Conservation (phyloP, 1,139 yeast species). For the Magnusiomyces fungicola region DNA sequence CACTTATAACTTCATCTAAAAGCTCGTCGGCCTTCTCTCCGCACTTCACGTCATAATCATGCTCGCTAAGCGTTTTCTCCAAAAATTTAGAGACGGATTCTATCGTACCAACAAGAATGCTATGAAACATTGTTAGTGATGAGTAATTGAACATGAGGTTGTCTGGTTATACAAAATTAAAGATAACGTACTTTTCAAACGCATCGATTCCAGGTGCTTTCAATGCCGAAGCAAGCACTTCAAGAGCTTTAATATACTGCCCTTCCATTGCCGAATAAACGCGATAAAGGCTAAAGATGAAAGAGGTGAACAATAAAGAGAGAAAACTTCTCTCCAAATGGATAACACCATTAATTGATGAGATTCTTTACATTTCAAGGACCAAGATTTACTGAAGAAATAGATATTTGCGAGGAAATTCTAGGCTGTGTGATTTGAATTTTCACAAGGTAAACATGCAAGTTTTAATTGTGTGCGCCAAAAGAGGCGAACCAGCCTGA, state of each 20-base stretch:
- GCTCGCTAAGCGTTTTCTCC: background rate
- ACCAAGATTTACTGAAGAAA: too few relatives aligned
- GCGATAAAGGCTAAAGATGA: too few relatives aligned
- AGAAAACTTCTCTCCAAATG: too few relatives aligned
- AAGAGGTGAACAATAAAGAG: too few relatives aligned
- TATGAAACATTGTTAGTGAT: background rate
- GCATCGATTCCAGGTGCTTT: background rate
- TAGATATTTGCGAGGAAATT: background rate
- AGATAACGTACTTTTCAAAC: too few relatives aligned
- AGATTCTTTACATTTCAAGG: too few relatives aligned
- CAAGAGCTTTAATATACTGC: background rate
- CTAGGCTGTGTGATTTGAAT: too few relatives aligned
- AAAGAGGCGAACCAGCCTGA: background rate
- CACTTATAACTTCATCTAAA: background rate
- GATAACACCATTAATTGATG: too few relatives aligned
- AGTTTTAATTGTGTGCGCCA: background rate
- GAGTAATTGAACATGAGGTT: background rate
- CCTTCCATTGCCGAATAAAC: background rate
- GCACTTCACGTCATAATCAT: constrained; percentile 1
- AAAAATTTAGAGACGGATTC: background rate
- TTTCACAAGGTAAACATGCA: background rate
- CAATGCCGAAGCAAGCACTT: background rate
- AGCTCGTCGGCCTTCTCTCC: background rate
- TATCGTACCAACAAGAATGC: background rate
- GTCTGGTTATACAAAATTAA: background rate